Evolutionary conservation across 2,329 filamentous ascomycete species (phyloP).

Genomic region (Fusarium metavorans): DNA sequence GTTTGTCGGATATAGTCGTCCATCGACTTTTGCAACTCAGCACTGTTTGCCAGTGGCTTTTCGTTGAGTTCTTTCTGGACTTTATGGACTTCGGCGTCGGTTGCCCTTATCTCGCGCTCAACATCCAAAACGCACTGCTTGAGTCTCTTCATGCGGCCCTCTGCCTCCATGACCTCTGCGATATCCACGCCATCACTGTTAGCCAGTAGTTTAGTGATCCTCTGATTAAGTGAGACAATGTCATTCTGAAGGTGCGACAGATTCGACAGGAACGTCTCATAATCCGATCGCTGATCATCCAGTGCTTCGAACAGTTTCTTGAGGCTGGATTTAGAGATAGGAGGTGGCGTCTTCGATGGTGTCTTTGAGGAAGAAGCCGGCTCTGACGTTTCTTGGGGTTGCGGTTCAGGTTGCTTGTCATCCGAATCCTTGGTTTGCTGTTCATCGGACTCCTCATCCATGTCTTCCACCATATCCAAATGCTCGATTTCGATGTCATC

Average conservation of each 20-base stretch:
- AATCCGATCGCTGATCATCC: constrained; percentile 48
- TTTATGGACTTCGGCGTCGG: constrained; percentile 54
- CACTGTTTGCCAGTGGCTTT: constrained; percentile 23
- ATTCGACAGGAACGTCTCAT: constrained; percentile 50
- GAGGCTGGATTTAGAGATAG: neutral
- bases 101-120: constrained; percentile 49
- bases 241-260: constrained; percentile 49
- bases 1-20: constrained; percentile 68
- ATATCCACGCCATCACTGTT: constrained; percentile 40
- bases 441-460: constrained; percentile 42
- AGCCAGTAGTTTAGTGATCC: constrained; percentile 46
- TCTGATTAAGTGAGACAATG: constrained; percentile 45
- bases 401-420: constrained; percentile 4
- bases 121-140: constrained; percentile 50
- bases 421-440: constrained; percentile 31
- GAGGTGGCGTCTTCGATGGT: neutral
- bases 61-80: constrained; percentile 43
- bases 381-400: constrained; percentile 5
- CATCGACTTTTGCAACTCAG: constrained; percentile 47
- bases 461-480: constrained; percentile 44
- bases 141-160: constrained; percentile 46
- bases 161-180: constrained; percentile 41
- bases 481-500: constrained; percentile 65
- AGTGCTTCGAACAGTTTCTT: constrained; percentile 32
- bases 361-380: neutral